phyloP scores from a whole-genome alignment of 1,284 basidiomycete genomes.

The Xerocomus cyaneibrunnescens region DNA sequence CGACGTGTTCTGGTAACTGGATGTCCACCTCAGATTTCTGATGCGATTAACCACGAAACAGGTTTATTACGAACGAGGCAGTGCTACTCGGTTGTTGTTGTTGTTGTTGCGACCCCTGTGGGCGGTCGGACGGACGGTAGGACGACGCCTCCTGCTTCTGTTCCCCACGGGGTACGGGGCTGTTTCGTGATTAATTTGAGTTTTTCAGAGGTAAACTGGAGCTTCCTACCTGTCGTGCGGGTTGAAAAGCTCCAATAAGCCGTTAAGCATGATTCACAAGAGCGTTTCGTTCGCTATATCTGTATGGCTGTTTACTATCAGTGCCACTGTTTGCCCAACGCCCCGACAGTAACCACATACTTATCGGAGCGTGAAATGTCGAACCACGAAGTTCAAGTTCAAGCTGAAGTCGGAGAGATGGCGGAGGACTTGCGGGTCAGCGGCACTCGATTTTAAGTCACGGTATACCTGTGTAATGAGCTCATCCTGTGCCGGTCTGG shows the following conservation, averaged over 20 bases:
- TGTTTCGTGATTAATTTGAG: not conserved
- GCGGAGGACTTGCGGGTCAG: not conserved
- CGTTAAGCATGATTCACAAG: not conserved
- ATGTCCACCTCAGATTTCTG: no score
- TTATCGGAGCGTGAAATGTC: not conserved
- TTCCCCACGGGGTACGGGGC: conserved; percentile 3
- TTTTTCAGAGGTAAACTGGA: not conserved
- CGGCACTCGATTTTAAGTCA: no score
- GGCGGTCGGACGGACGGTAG: no score
- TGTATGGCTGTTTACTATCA: not conserved
- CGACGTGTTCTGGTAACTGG: not conserved
- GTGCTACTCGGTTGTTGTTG: no score
- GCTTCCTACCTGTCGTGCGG: not conserved
- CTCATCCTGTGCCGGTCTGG: no score
- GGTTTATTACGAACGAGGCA: no score
- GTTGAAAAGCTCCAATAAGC: not conserved
- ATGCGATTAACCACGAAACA: no score
- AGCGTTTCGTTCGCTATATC: not conserved
- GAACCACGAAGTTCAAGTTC: no score
- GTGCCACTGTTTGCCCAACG: not conserved
- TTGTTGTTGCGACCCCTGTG: no score
- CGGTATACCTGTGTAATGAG: no score
- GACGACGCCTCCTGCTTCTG: not conserved
- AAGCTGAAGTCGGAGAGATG: not conserved
- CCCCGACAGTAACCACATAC: not conserved